Base-by-base conservation (phyloP, 129 eudicot species). In the Erigeron canadensis region DNA sequence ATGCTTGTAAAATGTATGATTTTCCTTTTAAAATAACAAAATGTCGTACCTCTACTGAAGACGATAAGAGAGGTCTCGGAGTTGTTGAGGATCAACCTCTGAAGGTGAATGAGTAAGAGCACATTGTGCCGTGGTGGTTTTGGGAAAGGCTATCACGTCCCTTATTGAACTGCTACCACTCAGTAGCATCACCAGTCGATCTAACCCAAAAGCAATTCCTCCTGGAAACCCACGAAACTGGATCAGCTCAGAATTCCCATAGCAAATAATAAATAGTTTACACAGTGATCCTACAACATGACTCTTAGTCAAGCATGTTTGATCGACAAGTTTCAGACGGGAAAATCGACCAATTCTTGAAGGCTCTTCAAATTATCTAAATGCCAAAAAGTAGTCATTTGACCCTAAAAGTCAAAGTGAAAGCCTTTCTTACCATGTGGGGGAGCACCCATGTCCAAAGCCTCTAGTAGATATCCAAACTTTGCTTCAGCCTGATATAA, bases 101-200 rank as follows among this genome's bases (percentile, higher is more conserved):
- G 99, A 95, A n/a, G 99, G 99, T 21, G 99, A 78, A 45, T 71
- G 91, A 46, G 99, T 95, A 54, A 95, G 97, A 18, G 99, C 99
- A 63, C 97, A 95, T 67, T 90, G 97, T 8, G 97, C 97, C 0
- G 95, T 85, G 1, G 92, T 85, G 7, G 97, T 94, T 83, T 94
- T 95, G n/a, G 96, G 99, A 67, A 95, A 95, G 21, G 99, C 99
- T 5, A 95, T 95, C 48, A 95, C 99, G 41, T 90, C 96, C 43
- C 97, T 83, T 55, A 95, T 95, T 18, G 99, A 95, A 65, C 71
- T 87, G 51, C 94, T 86, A 8, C 95, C 90, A 21, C 91, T 85
- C 80, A 95, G 69, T 19, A 95, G 88, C 99, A 95, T 95, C 79
- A 84, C 89, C 83, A 95, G 72, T 66, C 97, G 80, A 81, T 95